These are phyloP conservation scores for Cordyceps farinosa DNA, from an alignment of 2,329 filamentous ascomycete species.

Conservation along the genomic window DNA sequence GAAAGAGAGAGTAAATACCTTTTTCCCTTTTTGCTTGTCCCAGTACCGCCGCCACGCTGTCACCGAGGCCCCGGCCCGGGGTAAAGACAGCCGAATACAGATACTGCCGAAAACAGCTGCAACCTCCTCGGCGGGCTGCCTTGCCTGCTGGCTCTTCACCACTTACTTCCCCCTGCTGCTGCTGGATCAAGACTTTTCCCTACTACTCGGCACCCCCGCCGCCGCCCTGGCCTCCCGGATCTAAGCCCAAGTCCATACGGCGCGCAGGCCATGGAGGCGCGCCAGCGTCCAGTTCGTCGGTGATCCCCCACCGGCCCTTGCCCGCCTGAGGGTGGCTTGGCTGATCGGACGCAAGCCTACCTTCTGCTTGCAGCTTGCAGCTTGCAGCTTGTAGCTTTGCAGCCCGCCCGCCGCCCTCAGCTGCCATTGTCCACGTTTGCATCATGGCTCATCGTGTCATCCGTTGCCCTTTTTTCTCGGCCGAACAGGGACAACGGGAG, in stretches of 20 bases:
- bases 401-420: neutral
- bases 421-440: neutral
- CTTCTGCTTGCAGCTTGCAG: neutral
- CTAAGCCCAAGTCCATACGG: neutral
- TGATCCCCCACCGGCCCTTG: slow-evolving; percentile 9
- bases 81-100: neutral
- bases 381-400: too few relatives aligned
- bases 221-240: slow-evolving; percentile 1
- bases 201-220: neutral
- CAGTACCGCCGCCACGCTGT: neutral
- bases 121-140: neutral
- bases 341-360: slow-evolving; percentile 6
- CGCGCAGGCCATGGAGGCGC: neutral
- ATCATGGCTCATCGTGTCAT: neutral
- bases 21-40: neutral
- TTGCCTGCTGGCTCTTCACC: neutral
- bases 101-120: neutral
- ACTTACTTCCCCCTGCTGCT: neutral
- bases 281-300: neutral
- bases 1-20: neutral
- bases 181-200: too few relatives aligned
- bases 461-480: neutral
- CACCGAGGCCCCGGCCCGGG: neutral
- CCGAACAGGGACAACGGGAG: neutral
- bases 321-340: slow-evolving; percentile 6